Evolutionary conservation across 2,329 filamentous ascomycete species (phyloP), one percentile per base, ranked within the genome.

Genomic region (Gaeumannomyces tritici): DNA sequence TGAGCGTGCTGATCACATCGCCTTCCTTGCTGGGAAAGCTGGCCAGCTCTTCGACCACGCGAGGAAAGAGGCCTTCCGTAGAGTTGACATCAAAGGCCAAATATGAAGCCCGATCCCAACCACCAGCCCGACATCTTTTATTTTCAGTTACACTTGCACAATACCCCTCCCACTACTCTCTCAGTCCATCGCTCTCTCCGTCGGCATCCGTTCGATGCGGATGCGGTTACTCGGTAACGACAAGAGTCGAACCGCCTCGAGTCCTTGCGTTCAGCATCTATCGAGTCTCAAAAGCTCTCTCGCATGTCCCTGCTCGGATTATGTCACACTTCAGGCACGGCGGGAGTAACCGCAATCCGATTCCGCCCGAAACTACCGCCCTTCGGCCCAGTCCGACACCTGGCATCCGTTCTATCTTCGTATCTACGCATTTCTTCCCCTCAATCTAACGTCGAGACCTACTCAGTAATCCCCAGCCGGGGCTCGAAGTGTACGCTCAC

Each of bases 1-100:
- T 74, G 88, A 95, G 73, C 87, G 87, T 66, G 82, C 88, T 66
- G 88, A 90, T 66, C 84, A 86, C 66, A 89, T 93, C 68, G 81
- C 84, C 65, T 88, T 96, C 71, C 74, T 90, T 69, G 88, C 89
- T 57, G 86, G 84, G 70, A 93, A 93, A 77, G 90, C 89, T 60
- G 84, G 83, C 61, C 72, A 75, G 55, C 76, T 89, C 26, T 96
- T 98, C 75, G 91, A 97, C 72, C 73, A 77, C 61, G 85, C 90
- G 64, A 89, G 88, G 73, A 76, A 80, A 54, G 81, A 83, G 65
- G 93, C 93, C 59, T 96, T 96, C 76, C 84, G 86, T 71, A 88
- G 87, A 73, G 89, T 98, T 80, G 93, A 98, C 78, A 96, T 98
- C 80, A 97, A 98, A 79, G 93, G 93, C 71, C 93, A 98, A 78